phyloP scores from a whole-genome alignment of 2,329 filamentous ascomycete genomes.

The Sporothrix mexicana region DNA sequence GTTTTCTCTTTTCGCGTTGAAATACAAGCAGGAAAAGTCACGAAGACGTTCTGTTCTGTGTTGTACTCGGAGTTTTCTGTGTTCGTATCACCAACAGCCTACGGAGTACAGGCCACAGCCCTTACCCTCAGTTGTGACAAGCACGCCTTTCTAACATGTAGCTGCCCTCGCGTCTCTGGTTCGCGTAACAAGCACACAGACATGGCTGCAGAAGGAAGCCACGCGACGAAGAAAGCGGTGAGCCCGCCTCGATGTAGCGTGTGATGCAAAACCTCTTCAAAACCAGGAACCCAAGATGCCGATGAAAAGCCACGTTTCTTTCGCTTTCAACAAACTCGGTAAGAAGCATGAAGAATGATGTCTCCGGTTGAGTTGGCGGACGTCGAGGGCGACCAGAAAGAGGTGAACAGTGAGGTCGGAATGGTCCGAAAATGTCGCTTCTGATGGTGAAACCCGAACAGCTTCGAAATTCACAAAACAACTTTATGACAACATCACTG shows the following conservation, averaged over 20 bases:
- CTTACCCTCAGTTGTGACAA: background rate
- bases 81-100: background rate
- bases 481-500: conserved; percentile 12
- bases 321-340: no score
- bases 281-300: no score
- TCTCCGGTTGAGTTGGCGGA: no score
- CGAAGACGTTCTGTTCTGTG: background rate
- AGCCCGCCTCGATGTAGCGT: background rate
- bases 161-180: background rate
- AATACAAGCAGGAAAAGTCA: background rate
- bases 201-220: background rate
- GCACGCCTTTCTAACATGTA: background rate
- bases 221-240: conserved; percentile 17
- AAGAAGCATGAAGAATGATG: no score
- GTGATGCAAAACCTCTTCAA: background rate
- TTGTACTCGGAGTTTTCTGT: background rate
- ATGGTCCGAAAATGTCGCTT: no score
- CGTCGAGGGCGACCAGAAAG: no score
- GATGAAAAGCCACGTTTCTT: background rate
- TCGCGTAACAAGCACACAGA: conserved; percentile 12
- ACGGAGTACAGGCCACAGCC: background rate
- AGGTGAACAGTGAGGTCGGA: no score
- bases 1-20: background rate
- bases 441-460: no score
- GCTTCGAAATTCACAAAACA: background rate